A percentile compares a stretch with the other conserved stretches of the same genome.
Conservation (phyloP, 2,329 filamentous ascomycete genomes). For the Sarocladiaceae sp. region DNA sequence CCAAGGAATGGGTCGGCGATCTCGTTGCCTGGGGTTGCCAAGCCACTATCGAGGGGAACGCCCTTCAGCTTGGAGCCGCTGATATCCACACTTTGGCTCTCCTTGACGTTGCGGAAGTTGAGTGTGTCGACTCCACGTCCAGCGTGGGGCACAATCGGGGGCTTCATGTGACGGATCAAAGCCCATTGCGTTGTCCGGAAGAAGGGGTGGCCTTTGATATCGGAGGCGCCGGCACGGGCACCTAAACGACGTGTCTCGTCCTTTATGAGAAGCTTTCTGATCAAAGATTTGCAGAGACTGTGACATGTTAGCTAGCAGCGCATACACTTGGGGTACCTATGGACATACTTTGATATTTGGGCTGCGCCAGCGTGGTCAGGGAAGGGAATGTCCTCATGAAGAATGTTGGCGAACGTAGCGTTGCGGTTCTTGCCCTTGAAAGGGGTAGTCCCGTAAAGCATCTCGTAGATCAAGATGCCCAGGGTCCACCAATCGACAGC, state of each 20-base stretch:
- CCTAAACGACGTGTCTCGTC: conserved; percentile 91
- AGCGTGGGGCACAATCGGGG: conserved; percentile 89
- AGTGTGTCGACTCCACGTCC: conserved; percentile 87
- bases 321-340: not conserved
- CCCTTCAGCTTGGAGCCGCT: conserved; percentile 62
- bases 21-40: conserved; percentile 80
- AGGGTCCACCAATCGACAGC: conserved; percentile 99
- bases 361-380: conserved; percentile 80
- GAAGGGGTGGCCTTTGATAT: conserved; percentile 94
- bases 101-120: conserved; percentile 97
- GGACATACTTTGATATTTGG: conserved; percentile 81
- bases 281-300: conserved; percentile 92
- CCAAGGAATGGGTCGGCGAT: conserved; percentile 89
- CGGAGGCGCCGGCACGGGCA: conserved; percentile 88
- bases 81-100: conserved; percentile 90
- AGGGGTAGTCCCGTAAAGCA: conserved; percentile 96
- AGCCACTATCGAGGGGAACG: conserved; percentile 77
- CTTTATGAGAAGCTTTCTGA: conserved; percentile 95
- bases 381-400: conserved; percentile 92
- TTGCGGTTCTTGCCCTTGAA: conserved; percentile 99
- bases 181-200: conserved; percentile 97
- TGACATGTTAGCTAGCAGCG: conserved; percentile 13
- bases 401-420: conserved; percentile 94
- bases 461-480: conserved; percentile 95
- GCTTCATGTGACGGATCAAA: conserved; percentile 93